Base-by-base conservation (phyloP, 805 yeast genomes). In the Lipomyces orientalis region DNA sequence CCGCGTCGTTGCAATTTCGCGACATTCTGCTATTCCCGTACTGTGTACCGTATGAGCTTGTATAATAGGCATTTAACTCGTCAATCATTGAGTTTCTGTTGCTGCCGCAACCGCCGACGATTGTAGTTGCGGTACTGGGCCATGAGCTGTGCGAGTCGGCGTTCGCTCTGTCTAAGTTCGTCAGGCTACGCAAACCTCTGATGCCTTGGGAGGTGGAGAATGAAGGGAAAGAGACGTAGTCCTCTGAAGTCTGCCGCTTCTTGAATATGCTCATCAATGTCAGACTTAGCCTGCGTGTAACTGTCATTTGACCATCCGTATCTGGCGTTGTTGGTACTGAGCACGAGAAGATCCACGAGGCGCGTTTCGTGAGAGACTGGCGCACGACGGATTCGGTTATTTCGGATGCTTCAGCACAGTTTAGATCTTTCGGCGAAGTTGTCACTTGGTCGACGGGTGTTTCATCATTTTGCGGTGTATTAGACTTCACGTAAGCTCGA, bases 181-280 rank as follows among this genome's bases (percentile, higher is more conserved):
- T 9, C 56, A 49, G 29, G 25, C 54, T 37, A 16, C 49, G 29
- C 16, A 59, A 59, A 31, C 37, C 16, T 39, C 52, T 34, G 7
- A 61, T n/a, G 0, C 57, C 22, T 16, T 39, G 46, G 14, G 58
- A 51, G 12, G 59, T 22, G 22, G 55, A 54, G n/a, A 52, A 69
- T 5, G 58, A 33, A 1, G 72, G 72, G 37, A 69, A 69, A 1
- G 71, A 67, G 22, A 65, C 59, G 49, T 69, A 69, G 52, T 63
- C 66, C 31, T 60, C 72, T 2, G 60, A 55, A 4, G 58, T 49
- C 37, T 34, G 49, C 46, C 54, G 16, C 33, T 49, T 33, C 37
- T 33, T 43, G 58, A 64, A 65, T n/a, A 54, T 7, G 46, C 37
- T 64, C 67, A 64, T 60, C 64, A 59, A 59, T 1, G 56, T 16